Base-by-base conservation (phyloP, 1,284 basidiomycete genomes). In the Hymenochaete sp. region DNA sequence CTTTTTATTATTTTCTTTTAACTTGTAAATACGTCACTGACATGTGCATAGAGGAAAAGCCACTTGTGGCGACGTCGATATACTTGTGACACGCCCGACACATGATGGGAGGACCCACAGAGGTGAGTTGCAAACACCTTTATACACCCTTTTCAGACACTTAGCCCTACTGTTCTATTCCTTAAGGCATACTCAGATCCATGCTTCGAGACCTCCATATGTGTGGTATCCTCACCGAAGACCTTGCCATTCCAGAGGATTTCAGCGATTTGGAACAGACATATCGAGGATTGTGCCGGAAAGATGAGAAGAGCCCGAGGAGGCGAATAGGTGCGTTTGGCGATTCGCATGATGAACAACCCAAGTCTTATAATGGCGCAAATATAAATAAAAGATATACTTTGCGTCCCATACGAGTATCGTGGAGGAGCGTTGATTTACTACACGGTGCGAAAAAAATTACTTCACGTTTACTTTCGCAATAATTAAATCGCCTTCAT, bases 61-160 rank as follows among this genome's bases (percentile, higher is more conserved):
- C 1, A 76, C 77, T 41, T 93, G 86, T 47, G 91, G 92, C 1
- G 92, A 95, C 59, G 89, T 96, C 46, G 92, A 96, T 60, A 79
- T 95, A 42, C 61, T 95, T 49, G 81, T 95, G 53, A 90, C 88
- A 0, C 77, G 89, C 11, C 71, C 79, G 19, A 70, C 75, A 0
- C 60, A 70, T 3, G 87, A 92, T 55, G 87, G 87, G 0, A 71
- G 65, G 47, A 84, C 79, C 0, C 90, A 93, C 57, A 61, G 64
- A 45, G 85, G 89, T 55, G 55, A 50, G 50, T 57, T n/a, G n/a
- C n/a, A n/a, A n/a, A n/a, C n/a, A n/a, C n/a, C n/a, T 13, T 24
- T 18, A 40, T 13, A 2, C 27, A 24, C 27, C 48, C 21, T 31
- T 45, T 21, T n/a, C 28, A 4, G 4, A 24, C 16, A 9, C 35